These are phyloP conservation scores for Spinellus fusiger DNA, from an alignment of 192 early-diverging fungal genomes.

Conservation along the genomic window DNA sequence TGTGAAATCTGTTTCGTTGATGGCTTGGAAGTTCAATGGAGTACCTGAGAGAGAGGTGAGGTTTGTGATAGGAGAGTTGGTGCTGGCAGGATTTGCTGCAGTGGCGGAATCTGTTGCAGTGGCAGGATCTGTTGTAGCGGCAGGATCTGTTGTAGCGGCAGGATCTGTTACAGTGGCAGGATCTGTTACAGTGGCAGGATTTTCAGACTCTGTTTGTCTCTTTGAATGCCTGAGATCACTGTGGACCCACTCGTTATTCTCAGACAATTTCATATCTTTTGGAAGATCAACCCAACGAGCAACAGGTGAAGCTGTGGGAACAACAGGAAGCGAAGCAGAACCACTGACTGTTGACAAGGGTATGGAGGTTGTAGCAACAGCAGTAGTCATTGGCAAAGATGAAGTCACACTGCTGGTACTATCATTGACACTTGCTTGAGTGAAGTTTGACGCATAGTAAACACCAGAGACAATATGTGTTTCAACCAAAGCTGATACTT, in stretches of 20 bases:
- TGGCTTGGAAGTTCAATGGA: background rate
- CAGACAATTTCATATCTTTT: too few species aligned
- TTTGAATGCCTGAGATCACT: too few species aligned
- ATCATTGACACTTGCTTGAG: background rate
- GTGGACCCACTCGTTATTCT: too few species aligned
- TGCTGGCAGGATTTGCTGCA: background rate
- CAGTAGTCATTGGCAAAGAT: too few species aligned
- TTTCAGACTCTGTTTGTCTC: background rate
- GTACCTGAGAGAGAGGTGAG: background rate
- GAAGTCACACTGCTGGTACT: background rate
- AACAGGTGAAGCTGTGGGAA: too few species aligned
- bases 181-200: background rate
- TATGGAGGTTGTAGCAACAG: background rate
- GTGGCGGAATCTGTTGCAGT: background rate
- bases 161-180: background rate
- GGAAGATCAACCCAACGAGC: too few species aligned
- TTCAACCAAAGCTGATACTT: background rate
- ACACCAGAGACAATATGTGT: background rate
- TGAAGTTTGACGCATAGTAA: slow-evolving; percentile 6
- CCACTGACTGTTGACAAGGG: too few species aligned
- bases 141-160: background rate
- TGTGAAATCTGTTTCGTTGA: background rate
- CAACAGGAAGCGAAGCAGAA: too few species aligned
- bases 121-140: background rate
- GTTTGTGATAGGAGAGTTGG: background rate